Conservation (phyloP, 2,329 filamentous ascomycete species). For the Aspergillus jensenii region DNA sequence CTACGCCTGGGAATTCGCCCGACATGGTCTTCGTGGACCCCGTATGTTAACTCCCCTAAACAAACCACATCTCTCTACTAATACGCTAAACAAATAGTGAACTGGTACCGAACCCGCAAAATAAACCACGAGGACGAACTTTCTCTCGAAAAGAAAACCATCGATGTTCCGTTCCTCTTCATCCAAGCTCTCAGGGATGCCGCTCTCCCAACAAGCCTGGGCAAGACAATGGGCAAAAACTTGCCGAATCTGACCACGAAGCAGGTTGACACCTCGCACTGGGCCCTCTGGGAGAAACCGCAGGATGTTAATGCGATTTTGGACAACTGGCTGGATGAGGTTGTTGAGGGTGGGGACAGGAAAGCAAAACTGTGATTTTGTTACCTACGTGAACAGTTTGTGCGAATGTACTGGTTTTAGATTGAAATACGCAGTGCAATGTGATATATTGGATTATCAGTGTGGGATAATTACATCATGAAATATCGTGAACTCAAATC, state of each 20-base stretch:
- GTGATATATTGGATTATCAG: background rate
- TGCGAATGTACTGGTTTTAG: background rate
- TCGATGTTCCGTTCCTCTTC: conserved; percentile 69
- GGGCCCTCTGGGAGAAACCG: conserved; percentile 75
- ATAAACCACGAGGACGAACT: conserved; percentile 76
- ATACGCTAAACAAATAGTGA: conserved; percentile 47
- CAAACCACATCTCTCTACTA: background rate
- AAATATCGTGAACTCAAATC: background rate
- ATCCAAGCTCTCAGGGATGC: conserved; percentile 69
- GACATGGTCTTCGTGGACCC: conserved; percentile 73
- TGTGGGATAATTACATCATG: background rate
- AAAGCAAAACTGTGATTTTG: conserved; percentile 7
- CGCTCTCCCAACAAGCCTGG: conserved; percentile 72
- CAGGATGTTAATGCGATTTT: conserved; percentile 70
- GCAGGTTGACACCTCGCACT: conserved; percentile 73
- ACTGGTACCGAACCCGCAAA: conserved; percentile 79
- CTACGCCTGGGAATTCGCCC: conserved; percentile 71
- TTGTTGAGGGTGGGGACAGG: conserved; percentile 11
- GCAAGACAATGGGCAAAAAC: conserved; percentile 66
- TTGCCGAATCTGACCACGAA: conserved; percentile 65
- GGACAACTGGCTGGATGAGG: conserved; percentile 61
- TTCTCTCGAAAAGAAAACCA: conserved; percentile 36
- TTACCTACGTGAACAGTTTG: background rate
- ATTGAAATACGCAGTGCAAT: background rate
- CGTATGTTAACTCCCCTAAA: conserved; percentile 38